Conservation (phyloP, 768 basidiomycete species). For the Gyrodon lividus region DNA sequence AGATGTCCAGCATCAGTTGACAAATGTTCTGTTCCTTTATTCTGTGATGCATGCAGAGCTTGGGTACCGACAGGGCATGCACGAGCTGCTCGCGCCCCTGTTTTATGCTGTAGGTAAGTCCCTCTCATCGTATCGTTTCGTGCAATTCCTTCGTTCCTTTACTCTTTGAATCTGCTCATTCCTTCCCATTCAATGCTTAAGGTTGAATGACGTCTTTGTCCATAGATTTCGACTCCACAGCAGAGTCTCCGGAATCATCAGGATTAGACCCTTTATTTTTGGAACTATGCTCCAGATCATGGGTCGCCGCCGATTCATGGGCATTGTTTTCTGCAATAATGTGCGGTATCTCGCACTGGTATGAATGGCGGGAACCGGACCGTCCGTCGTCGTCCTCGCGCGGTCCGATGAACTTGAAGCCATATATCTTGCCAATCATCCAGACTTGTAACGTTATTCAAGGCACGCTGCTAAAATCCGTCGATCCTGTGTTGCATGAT, state of each 20-base stretch:
- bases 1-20: conserved; percentile 74
- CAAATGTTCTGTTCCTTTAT: conserved; percentile 86
- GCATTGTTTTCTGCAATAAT: conserved; percentile 79
- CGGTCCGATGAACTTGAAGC: conserved; percentile 47
- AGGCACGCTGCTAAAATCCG: conserved; percentile 61
- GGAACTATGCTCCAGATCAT: conserved; percentile 64
- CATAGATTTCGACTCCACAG: conserved; percentile 78
- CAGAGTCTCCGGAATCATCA: conserved; percentile 27
- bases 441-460: conserved; percentile 81
- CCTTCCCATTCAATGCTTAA: conserved; percentile 23
- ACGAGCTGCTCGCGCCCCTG: conserved; percentile 88
- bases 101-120: conserved; percentile 57
- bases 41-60: conserved; percentile 75
- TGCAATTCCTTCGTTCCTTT: conserved; percentile 7
- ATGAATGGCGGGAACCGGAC: conserved; percentile 60
- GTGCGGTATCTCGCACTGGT: conserved; percentile 77
- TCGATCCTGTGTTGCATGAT: conserved; percentile 79
- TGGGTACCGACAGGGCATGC: conserved; percentile 99
- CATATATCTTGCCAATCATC: conserved; percentile 83
- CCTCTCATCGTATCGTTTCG: neutral
- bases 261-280: conserved; percentile 39
- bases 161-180: conserved; percentile 16
- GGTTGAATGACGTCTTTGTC: conserved; percentile 21
- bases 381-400: conserved; percentile 31
- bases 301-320: conserved; percentile 88